A percentile compares a stretch with the other conserved stretches of the same genome.
phyloP scores from a whole-genome alignment of 2,329 filamentous ascomycete genomes.

The Exophiala alcalophila region DNA sequence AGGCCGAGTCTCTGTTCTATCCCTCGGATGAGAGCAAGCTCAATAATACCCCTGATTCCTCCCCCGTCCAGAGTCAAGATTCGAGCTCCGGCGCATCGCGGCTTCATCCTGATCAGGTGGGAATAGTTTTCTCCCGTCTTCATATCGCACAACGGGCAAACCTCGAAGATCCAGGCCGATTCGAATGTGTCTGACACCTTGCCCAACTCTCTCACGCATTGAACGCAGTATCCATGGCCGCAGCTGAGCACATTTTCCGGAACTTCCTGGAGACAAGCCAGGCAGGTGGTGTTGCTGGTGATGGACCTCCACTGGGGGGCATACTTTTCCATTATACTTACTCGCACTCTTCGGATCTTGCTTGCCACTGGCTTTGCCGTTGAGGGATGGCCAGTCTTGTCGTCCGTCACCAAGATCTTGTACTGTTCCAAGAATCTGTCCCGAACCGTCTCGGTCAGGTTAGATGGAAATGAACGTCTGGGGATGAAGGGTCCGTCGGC shows the following conservation, averaged over 20 bases:
- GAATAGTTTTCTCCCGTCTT: conserved; percentile 4
- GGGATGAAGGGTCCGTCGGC: background rate
- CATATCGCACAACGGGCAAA: conserved; percentile 4
- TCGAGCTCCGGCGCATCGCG: conserved; percentile 17
- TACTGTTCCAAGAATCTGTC: conserved; percentile 6
- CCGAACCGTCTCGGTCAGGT: conserved; percentile 4
- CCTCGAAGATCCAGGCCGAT: conserved; percentile 9
- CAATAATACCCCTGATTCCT: conserved; percentile 20
- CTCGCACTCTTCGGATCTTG: conserved; percentile 4
- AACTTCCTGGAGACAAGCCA: conserved; percentile 8
- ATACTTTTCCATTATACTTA: conserved; percentile 3
- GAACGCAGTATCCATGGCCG: conserved; percentile 9
- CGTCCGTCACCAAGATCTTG: conserved; percentile 3
- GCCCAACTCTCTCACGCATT: conserved; percentile 8
- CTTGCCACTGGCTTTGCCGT: conserved; percentile 3
- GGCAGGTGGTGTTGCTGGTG: conserved; percentile 9
- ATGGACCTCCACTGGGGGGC: background rate
- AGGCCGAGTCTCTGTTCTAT: conserved; percentile 18
- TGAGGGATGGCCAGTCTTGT: background rate
- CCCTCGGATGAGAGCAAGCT: conserved; percentile 17
- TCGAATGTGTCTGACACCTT: conserved; percentile 4
- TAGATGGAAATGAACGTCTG: background rate
- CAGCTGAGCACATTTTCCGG: conserved; percentile 11
- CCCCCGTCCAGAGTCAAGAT: conserved; percentile 25
- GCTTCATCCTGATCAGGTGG: conserved; percentile 18